These are phyloP conservation scores for Cadophora luteo-olivacea DNA, from an alignment of 2,329 filamentous ascomycete species.

Conservation along the genomic window DNA sequence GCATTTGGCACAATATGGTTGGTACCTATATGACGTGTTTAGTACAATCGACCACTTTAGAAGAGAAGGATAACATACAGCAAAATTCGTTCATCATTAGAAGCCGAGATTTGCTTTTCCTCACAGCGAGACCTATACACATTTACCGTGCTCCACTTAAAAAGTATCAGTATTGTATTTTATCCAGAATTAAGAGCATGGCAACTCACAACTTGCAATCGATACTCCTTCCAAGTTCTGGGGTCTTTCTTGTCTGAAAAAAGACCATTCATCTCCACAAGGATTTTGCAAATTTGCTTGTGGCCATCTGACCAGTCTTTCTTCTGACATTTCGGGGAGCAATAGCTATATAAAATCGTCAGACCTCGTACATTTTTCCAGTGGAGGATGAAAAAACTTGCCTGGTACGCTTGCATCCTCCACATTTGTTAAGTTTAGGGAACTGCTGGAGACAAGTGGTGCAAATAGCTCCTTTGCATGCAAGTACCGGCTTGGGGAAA, in stretches of 20 bases:
- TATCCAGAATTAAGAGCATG: not conserved
- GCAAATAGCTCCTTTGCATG: not conserved
- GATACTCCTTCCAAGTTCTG: conserved; percentile 25
- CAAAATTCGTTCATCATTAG: conserved; percentile 24
- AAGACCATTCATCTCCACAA: conserved; percentile 18
- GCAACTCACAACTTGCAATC: conserved; percentile 25
- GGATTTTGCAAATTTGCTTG: conserved; percentile 26
- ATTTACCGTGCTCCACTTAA: conserved; percentile 25
- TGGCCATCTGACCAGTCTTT: conserved; percentile 35
- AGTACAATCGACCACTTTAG: not conserved
- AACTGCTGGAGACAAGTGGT: conserved; percentile 7
- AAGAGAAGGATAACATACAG: conserved; percentile 14
- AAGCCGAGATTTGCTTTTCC: conserved; percentile 8
- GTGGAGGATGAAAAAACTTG: not conserved
- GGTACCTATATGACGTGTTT: conserved; percentile 23
- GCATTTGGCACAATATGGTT: conserved; percentile 32
- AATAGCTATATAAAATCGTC: conserved; percentile 30
- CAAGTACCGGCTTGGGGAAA: not conserved
- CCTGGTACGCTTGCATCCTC: conserved; percentile 27
- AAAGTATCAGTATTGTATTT: not conserved
- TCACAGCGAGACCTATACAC: conserved; percentile 17
- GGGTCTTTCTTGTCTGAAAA: conserved; percentile 3
- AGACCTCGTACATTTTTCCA: too few species aligned
- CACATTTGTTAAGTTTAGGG: conserved; percentile 23
- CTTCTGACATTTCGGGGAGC: conserved; percentile 39